These are phyloP conservation scores for Scedosporium dehoogii DNA, from an alignment of 2,329 filamentous ascomycete genomes.

Conservation along the genomic window DNA sequence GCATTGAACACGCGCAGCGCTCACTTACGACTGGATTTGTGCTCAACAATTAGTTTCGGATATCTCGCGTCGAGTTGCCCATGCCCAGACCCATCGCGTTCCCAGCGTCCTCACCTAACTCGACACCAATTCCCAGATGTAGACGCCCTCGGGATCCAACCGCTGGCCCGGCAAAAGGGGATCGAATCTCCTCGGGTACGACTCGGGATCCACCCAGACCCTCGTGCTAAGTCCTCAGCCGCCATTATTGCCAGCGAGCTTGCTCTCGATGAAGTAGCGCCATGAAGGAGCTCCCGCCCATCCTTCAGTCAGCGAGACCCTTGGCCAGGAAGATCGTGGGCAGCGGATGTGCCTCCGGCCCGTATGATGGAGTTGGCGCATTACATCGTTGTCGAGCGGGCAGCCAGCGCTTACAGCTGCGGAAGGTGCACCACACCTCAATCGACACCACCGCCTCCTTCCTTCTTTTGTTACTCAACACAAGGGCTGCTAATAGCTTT, in stretches of 20 bases:
- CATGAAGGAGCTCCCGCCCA: constrained; percentile 78
- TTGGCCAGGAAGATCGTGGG: constrained; percentile 77
- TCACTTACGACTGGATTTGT: constrained; percentile 58
- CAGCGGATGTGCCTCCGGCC: constrained; percentile 81
- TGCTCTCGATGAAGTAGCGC: constrained; percentile 65
- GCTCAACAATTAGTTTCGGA: constrained; percentile 64
- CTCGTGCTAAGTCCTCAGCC: constrained; percentile 49
- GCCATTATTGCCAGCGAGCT: constrained; percentile 68
- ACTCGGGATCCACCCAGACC: constrained; percentile 73
- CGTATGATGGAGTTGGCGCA: constrained; percentile 61
- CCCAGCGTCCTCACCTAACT: constrained; percentile 53
- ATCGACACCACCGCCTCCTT: no score
- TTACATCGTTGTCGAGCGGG: constrained; percentile 77
- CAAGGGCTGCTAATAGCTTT: no score
- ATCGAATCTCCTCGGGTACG: constrained; percentile 88
- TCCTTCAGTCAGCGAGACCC: constrained; percentile 80
- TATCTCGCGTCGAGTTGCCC: constrained; percentile 60
- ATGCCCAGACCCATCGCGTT: constrained; percentile 53
- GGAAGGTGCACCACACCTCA: no score
- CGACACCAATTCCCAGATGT: constrained; percentile 78
- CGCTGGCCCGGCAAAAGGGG: constrained; percentile 76
- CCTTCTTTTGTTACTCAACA: no score
- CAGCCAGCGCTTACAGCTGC: constrained; percentile 48
- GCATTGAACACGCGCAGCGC: constrained; percentile 49
- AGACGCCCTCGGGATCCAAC: constrained; percentile 69